Evolutionary conservation across 768 basidiomycete genomes (phyloP).

Genomic region (Auriscalpium orientale): DNA sequence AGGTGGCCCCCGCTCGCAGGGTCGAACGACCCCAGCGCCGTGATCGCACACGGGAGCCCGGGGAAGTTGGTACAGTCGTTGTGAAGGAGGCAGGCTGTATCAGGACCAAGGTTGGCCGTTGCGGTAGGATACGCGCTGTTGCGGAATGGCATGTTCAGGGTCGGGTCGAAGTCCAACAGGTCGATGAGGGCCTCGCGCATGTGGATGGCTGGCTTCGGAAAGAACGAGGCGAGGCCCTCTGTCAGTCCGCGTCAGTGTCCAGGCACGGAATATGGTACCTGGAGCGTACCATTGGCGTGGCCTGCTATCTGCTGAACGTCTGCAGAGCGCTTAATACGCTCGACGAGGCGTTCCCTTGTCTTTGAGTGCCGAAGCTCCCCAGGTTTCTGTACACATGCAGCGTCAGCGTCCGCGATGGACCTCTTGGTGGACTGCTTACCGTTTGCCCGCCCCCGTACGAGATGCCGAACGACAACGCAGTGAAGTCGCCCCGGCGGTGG

Average conservation of each 20-base stretch:
- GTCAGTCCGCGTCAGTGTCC: too few relatives aligned
- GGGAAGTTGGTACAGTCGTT: constrained; percentile 7
- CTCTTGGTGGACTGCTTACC: too few relatives aligned
- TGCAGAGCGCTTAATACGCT: neutral
- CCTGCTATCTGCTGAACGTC: neutral
- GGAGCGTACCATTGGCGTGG: neutral
- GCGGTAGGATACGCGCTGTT: constrained; percentile 10
- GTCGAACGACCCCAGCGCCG: constrained; percentile 12
- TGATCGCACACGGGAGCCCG: constrained; percentile 10
- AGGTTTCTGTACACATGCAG: neutral
- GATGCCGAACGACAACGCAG: neutral
- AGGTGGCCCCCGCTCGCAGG: constrained; percentile 11
- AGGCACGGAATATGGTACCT: neutral
- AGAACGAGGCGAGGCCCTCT: neutral
- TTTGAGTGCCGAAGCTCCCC: neutral
- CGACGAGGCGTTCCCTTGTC: neutral
- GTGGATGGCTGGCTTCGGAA: neutral
- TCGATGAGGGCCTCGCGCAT: neutral
- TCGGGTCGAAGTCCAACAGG: neutral
- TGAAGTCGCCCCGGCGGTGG: neutral
- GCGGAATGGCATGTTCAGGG: constrained; percentile 5
- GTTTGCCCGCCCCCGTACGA: constrained; percentile 2
- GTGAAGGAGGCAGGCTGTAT: constrained; percentile 4
- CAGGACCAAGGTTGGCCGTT: constrained; percentile 13
- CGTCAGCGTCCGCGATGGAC: neutral